These are phyloP conservation scores for Diaporthe ilicicola DNA, from an alignment of 2,329 filamentous ascomycete genomes.

Conservation along the genomic window DNA sequence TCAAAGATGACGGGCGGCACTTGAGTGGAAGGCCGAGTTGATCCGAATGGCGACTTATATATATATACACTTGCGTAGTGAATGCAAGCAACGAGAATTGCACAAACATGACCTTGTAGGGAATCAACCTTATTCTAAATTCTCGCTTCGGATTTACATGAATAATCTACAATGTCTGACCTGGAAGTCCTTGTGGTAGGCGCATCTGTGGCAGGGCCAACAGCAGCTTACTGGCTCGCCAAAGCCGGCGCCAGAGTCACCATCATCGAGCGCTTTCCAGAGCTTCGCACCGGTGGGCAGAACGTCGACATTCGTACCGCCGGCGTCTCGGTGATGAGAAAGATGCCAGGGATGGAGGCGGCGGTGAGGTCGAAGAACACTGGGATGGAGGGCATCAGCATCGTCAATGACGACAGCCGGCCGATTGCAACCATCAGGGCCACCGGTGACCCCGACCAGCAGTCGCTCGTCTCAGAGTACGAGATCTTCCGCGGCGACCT, in stretches of 20 bases:
- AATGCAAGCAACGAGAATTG: neutral
- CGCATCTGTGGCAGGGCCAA: conserved; percentile 38
- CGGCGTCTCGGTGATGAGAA: conserved; percentile 48
- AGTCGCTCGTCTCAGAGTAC: conserved; percentile 54
- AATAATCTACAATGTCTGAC: conserved; percentile 33
- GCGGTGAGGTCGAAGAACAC: conserved; percentile 47
- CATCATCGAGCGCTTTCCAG: conserved; percentile 40
- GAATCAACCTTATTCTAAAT: neutral
- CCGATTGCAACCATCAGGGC: conserved; percentile 46
- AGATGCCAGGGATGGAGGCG: conserved; percentile 49
- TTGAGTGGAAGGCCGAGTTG: neutral
- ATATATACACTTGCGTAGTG: neutral
- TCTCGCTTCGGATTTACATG: neutral
- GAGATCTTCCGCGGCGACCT: conserved; percentile 59
- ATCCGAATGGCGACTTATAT: neutral
- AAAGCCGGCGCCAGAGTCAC: conserved; percentile 38
- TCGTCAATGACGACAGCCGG: conserved; percentile 49
- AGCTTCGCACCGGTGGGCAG: conserved; percentile 42
- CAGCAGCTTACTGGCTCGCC: conserved; percentile 42
- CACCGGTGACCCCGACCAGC: conserved; percentile 49
- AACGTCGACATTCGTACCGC: conserved; percentile 48
- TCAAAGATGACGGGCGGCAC: neutral
- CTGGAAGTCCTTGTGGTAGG: conserved; percentile 46
- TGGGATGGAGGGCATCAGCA: conserved; percentile 52
- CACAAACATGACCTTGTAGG: neutral